These are phyloP conservation scores for Ordospora pajunii DNA, from an alignment of 371 early-diverging fungal genomes.

Conservation along the genomic window DNA sequence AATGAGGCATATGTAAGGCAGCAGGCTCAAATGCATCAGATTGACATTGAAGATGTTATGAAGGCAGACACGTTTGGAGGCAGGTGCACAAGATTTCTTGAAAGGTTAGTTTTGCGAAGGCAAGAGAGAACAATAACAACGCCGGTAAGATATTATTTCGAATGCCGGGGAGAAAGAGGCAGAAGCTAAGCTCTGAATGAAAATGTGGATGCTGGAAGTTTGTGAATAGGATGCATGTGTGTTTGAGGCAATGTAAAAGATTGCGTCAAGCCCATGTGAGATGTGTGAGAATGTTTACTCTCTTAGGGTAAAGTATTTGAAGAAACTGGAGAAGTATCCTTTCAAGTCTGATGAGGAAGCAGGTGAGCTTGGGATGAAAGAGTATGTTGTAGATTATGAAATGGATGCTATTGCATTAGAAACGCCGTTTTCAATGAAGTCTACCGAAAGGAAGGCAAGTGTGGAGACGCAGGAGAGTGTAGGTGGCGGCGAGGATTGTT, in stretches of 20 bases:
- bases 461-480: neutral
- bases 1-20: conserved; percentile 21
- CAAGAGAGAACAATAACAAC: conserved; percentile 1
- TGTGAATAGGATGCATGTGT: neutral
- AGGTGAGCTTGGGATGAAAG: neutral
- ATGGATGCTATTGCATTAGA: conserved; percentile 23
- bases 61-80: neutral
- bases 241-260: neutral
- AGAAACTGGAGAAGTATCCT: conserved; percentile 31
- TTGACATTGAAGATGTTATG: conserved; percentile 35
- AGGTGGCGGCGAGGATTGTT: neutral
- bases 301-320: conserved; percentile 10
- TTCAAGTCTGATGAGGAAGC: conserved; percentile 38
- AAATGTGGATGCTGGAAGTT: neutral
- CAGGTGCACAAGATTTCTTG: conserved; percentile 15
- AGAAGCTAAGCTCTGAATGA: neutral
- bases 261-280: neutral
- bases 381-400: neutral
- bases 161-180: neutral
- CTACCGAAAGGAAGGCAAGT: neutral
- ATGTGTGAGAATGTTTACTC: neutral
- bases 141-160: conserved; percentile 22
- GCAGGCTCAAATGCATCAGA: neutral
- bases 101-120: neutral
- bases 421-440: conserved; percentile 31